Conservation (phyloP, 2,329 filamentous ascomycete species). For the Paecilomyces dactylethromorphus region DNA sequence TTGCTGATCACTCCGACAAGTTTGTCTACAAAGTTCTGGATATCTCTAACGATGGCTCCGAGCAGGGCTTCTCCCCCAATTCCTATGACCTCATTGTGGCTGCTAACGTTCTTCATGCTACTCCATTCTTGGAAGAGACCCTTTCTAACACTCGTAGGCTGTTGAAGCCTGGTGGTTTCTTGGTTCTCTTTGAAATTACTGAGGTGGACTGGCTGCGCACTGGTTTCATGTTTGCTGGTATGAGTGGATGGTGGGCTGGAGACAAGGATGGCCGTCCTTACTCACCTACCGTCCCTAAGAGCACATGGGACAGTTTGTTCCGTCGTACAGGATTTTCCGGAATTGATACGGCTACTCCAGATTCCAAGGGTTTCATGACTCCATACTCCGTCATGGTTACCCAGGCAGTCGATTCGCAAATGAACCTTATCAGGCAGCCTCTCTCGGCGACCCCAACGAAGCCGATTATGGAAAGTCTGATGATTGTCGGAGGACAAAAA, state of each 20-base stretch:
- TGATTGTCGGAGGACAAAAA: neutral
- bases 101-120: constrained; percentile 29
- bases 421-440: neutral
- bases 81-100: constrained; percentile 29
- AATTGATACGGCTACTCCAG: constrained; percentile 8
- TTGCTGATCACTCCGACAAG: constrained; percentile 15
- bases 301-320: constrained; percentile 19
- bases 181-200: constrained; percentile 39
- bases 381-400: neutral
- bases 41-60: constrained; percentile 17
- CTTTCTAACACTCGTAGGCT: constrained; percentile 18
- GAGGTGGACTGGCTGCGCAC: constrained; percentile 9
- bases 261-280: constrained; percentile 14
- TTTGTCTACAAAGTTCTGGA: constrained; percentile 24
- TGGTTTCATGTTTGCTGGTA: constrained; percentile 21
- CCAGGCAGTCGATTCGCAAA: neutral
- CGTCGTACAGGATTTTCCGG: constrained; percentile 16
- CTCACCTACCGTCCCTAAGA: constrained; percentile 1
- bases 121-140: constrained; percentile 13
- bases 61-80: constrained; percentile 21
- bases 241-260: constrained; percentile 34
- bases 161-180: constrained; percentile 37
- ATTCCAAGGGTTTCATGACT: neutral
- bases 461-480: neutral
- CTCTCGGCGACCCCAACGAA: too few species aligned